These are phyloP conservation scores for Ceratocystis alfenasii DNA, from an alignment of 2,329 filamentous ascomycete genomes.

Conservation along the genomic window DNA sequence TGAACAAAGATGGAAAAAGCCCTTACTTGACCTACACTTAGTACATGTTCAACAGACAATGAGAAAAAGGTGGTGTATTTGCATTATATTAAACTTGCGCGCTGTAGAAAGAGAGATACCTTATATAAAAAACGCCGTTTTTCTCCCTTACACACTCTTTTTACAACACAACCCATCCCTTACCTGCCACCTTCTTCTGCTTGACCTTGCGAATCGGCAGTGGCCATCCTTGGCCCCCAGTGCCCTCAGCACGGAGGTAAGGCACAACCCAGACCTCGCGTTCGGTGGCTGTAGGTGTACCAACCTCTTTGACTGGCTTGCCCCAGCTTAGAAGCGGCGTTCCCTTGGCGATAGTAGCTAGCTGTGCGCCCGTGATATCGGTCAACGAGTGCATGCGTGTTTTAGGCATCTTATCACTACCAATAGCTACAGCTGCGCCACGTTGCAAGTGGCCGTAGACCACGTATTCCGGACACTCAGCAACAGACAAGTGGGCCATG, in stretches of 20 bases:
- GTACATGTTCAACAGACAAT: not conserved
- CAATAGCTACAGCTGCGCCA: conserved; percentile 34
- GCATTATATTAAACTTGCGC: not conserved
- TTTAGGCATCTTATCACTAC: conserved; percentile 48
- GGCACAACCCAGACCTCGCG: conserved; percentile 78
- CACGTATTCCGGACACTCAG: conserved; percentile 75
- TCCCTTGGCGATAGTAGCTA: conserved; percentile 67
- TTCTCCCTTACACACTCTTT: not conserved
- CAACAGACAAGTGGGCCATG: conserved; percentile 54
- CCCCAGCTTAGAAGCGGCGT: conserved; percentile 75
- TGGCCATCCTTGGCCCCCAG: conserved; percentile 64
- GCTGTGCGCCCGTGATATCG: conserved; percentile 60
- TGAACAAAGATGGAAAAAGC: not conserved
- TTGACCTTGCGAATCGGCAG: conserved; percentile 73
- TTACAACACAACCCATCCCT: conserved; percentile 60
- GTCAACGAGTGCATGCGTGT: conserved; percentile 84
- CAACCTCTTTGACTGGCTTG: conserved; percentile 80
- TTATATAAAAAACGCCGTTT: not conserved
- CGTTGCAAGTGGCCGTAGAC: conserved; percentile 79
- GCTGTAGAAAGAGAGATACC: conserved; percentile 6
- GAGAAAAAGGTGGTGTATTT: not conserved
- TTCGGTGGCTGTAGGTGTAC: conserved; percentile 32
- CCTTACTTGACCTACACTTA: not conserved
- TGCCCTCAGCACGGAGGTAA: conserved; percentile 56
- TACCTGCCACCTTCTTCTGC: conserved; percentile 60